Evolutionary conservation across 768 basidiomycete species (phyloP).

Genomic region (Termitomyces sp.): DNA sequence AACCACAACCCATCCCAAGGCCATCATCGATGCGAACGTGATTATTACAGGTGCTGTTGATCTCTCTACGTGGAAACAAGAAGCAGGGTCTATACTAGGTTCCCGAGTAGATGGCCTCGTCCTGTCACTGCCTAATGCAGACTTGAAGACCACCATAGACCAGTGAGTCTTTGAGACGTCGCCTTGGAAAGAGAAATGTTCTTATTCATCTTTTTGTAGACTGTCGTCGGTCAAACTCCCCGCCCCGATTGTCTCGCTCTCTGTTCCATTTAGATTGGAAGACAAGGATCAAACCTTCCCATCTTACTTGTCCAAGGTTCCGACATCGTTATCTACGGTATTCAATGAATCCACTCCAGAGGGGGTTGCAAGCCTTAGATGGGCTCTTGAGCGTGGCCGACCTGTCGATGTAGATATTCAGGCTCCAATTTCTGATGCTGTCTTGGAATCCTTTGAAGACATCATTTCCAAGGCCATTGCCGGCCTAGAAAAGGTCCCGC

Average conservation of each 20-base stretch:
- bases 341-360: conserved; percentile 45
- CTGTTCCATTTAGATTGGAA: conserved; percentile 57
- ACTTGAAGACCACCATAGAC: conserved; percentile 36
- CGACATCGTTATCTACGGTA: conserved; percentile 51
- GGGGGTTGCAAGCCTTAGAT: conserved; percentile 50
- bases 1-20: conserved; percentile 54
- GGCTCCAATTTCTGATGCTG: conserved; percentile 44
- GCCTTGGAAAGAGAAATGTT: neutral
- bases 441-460: conserved; percentile 65
- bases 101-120: conserved; percentile 51
- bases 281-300: conserved; percentile 35
- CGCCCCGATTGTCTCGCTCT: conserved; percentile 45
- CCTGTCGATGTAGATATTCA: conserved; percentile 71
- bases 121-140: conserved; percentile 38
- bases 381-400: conserved; percentile 58
- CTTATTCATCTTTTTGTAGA: neutral
- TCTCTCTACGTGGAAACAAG: conserved; percentile 46
- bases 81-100: conserved; percentile 40
- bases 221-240: conserved; percentile 8
- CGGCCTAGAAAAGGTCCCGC: conserved; percentile 37
- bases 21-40: conserved; percentile 67
- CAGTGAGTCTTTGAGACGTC: conserved; percentile 33
- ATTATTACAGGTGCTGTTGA: conserved; percentile 34
- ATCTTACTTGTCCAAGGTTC: conserved; percentile 32
- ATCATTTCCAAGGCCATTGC: conserved; percentile 57